Evolutionary conservation across 176 grass and related monocot genomes (phyloP), one percentile per base, ranked within the genome.

Genomic region (Eremochloa ophiuroides): DNA sequence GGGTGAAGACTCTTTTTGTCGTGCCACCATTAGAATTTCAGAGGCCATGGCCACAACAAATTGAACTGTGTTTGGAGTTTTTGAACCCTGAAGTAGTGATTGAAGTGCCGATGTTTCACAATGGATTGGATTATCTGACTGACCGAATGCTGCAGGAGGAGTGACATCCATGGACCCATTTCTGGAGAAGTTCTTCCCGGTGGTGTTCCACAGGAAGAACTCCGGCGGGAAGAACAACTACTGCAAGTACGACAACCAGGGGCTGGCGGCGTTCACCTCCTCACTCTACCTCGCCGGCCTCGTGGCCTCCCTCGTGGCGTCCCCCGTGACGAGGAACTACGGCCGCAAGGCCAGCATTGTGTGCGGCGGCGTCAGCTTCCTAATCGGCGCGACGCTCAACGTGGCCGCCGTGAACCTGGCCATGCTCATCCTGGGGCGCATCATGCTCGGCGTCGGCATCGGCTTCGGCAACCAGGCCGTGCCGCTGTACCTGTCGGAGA

Each of bases 101-200:
- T 55, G 51, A 55, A 25, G n/a, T 58, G n/a, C 53, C 53, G 25
- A 25, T 58, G n/a, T 58, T 25, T 56, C 51, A 23, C 22, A 55
- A 56, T 23, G 51, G 20, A 23, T 53, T n/a, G n/a, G n/a, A n/a
- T n/a, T n/a, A 80, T 72, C 87, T 85, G 10, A 83, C 74, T 53
- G 62, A 47, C 29, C 0, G 46, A 60, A 66, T 62, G 67, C 2
- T 76, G 44, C 90, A 98, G 95, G 95, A 2, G 95, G 95, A 13
- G 95, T 98, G 42, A 94, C 88, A 17, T 89, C 92, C 27, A 98
- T 98, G 95, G 90, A 98, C 70, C 95, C 95, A 64, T 98, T 98
- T 73, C 86, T 98, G 22, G 1, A 88, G 88, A 91, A 98, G 79
- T 98, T 98, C 86, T 98, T 98, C 79, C 95, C 95, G 0, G 81